phyloP scores from a whole-genome alignment of 2,329 filamentous ascomycete genomes.

The Elsinoe ampelina region DNA sequence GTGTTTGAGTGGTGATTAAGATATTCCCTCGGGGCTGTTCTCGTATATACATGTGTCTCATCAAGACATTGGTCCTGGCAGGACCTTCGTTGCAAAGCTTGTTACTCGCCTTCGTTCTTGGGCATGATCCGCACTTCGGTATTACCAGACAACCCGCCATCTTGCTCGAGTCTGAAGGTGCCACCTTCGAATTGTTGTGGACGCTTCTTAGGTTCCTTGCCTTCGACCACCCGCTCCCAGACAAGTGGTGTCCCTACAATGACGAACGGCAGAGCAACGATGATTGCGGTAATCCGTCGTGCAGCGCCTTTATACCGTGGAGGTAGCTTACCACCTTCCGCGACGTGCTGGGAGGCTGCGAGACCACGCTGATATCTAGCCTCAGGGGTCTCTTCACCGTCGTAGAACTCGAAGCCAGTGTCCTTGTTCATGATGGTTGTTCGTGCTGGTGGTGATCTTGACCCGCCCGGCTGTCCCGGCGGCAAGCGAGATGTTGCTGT shows the following conservation, averaged over 20 bases:
- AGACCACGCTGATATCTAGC: conserved; percentile 9
- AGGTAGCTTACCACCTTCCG: conserved; percentile 8
- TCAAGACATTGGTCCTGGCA: not conserved
- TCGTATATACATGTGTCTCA: conserved; percentile 1
- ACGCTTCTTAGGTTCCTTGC: conserved; percentile 26
- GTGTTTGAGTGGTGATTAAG: not conserved
- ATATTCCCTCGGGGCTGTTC: not conserved
- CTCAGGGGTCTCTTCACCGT: not conserved
- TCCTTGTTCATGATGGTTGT: not conserved
- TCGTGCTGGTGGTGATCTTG: not conserved
- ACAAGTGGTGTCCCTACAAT: conserved; percentile 11
- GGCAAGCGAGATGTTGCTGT: not conserved
- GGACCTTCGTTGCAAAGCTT: not conserved
- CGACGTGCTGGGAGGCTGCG: conserved; percentile 9
- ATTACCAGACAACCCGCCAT: not conserved
- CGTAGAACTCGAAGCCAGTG: conserved; percentile 9
- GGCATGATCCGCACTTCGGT: not conserved
- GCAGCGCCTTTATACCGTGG: conserved; percentile 10
- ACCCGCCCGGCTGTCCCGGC: not conserved
- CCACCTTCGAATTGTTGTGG: not conserved
- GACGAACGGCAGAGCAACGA: conserved; percentile 12
- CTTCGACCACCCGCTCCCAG: conserved; percentile 10
- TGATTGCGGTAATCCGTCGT: conserved; percentile 9
- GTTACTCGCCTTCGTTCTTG: not conserved
- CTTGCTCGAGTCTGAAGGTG: conserved; percentile 1